Evolutionary conservation across 1,284 basidiomycete species (phyloP).

Genomic region (Trichosporon faecale): DNA sequence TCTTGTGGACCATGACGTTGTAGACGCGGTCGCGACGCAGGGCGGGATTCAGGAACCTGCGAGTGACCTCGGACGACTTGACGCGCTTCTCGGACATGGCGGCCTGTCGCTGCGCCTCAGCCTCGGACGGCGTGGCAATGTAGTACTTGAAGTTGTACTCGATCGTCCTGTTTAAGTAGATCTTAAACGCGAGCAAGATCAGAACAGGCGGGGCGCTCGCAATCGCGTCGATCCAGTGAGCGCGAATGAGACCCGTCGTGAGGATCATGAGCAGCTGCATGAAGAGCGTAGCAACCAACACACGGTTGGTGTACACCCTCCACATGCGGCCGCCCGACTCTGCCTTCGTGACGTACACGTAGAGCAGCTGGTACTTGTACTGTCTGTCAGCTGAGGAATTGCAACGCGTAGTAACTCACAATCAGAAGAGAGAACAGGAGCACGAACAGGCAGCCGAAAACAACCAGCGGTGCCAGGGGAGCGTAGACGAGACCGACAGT

Average conservation of each 20-base stretch:
- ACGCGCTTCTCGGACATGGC: slow-evolving; percentile 46
- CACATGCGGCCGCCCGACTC: slow-evolving; percentile 90
- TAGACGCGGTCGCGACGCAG: slow-evolving; percentile 51
- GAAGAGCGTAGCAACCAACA: slow-evolving; percentile 68
- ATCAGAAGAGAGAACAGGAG: slow-evolving; percentile 64
- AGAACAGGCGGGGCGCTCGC: slow-evolving; percentile 67
- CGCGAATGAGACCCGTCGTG: slow-evolving; percentile 79
- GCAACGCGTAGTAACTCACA: slow-evolving; percentile 23
- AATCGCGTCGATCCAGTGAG: slow-evolving; percentile 60
- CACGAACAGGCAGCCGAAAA: slow-evolving; percentile 61
- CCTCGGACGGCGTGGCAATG: slow-evolving; percentile 52
- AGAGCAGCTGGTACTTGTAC: slow-evolving; percentile 92
- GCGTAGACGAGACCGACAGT: slow-evolving; percentile 86
- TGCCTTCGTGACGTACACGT: slow-evolving; percentile 79
- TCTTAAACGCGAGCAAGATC: slow-evolving; percentile 73
- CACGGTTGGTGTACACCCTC: slow-evolving; percentile 85
- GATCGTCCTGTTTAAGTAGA: slow-evolving; percentile 69
- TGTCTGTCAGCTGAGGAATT: slow-evolving; percentile 50
- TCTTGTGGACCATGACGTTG: slow-evolving; percentile 53
- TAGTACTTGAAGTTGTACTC: slow-evolving; percentile 71
- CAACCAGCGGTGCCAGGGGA: slow-evolving; percentile 81
- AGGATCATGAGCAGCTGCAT: slow-evolving; percentile 84
- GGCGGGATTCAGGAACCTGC: slow-evolving; percentile 56
- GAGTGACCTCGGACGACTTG: slow-evolving; percentile 52
- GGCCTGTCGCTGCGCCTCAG: slow-evolving; percentile 38